Evolutionary conservation across 2,329 filamentous ascomycete genomes (phyloP), one percentile per base, ranked within the genome.

Genomic region (Colletotrichum chlorophyti): DNA sequence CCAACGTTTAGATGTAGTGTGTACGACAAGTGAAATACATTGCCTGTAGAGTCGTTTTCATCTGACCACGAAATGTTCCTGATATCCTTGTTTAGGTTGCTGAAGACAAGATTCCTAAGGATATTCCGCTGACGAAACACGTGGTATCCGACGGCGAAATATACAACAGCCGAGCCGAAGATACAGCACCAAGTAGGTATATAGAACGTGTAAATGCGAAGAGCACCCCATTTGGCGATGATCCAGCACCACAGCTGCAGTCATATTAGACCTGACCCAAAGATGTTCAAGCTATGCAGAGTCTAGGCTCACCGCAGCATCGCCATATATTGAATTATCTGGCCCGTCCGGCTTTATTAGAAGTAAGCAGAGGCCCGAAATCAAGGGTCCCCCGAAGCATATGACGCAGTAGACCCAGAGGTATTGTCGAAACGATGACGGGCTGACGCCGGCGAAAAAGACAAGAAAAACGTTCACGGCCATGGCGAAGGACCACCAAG

Each of bases 401-500:
- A 87, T 74, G 2, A 87, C 48, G 32, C 87, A 80, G 69, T 94
- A 94, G 45, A 86, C 79, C 81, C 88, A 91, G 66, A 88, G 83
- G 70, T 90, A 90, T 42, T 83, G 82, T n/a, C 83, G 81, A 67
- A 93, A 92, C 48, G 89, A 87, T 7, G 87, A 88, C 1, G 83
- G 83, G 42, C 78, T 84, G 43, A 80, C 79, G n/a, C 81, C 77
- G 64, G 81, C 81, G 72, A 85, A 86, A 69, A 86, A 86, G 58
- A 86, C 83, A 48, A 93, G 80, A 66, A 89, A 91, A 61, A 94
- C 91, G 67, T 94, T 95, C 68, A 89, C 79, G 3, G 91, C 90
- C 91, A 95, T 94, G 63, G 89, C 89, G 51, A 93, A 83, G 0
- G 89, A 90, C 90, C 88, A 93, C 75, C 90, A 82, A 0, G 88